Conservation (phyloP, 805 yeast species). For the Sugiyamaella boreocaroliniensis region DNA sequence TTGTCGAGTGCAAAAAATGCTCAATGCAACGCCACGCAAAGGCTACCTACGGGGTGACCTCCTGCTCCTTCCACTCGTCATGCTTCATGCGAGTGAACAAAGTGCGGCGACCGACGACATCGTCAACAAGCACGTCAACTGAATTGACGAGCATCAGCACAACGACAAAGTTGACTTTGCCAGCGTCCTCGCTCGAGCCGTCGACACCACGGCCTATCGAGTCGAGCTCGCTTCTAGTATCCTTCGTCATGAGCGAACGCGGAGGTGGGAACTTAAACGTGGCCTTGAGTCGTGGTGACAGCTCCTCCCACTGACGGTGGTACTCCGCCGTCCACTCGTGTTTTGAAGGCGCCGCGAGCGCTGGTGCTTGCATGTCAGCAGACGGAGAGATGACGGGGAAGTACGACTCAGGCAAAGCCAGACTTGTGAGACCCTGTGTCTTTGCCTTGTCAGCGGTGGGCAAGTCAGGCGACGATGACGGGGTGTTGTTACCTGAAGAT, state of each 20-base stretch:
- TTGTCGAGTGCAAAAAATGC: no score
- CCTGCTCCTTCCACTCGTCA: slow-evolving; percentile 69
- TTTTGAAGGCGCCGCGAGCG: slow-evolving; percentile 40
- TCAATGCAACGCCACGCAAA: no score
- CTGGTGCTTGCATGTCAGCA: slow-evolving; percentile 1
- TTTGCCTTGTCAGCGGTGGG: not conserved
- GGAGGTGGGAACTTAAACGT: slow-evolving; percentile 71
- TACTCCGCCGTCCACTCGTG: slow-evolving; percentile 68
- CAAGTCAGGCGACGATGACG: slow-evolving; percentile 2
- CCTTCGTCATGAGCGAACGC: slow-evolving; percentile 49
- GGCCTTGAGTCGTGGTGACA: slow-evolving; percentile 55
- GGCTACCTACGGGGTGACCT: slow-evolving; percentile 55
- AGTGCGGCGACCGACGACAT: slow-evolving; percentile 44
- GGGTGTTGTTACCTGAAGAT: not conserved
- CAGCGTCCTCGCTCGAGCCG: slow-evolving; percentile 57
- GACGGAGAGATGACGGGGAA: slow-evolving; percentile 19
- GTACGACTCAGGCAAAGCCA: slow-evolving; percentile 10
- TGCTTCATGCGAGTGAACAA: slow-evolving; percentile 46
- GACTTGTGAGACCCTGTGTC: not conserved
- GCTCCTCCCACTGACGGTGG: slow-evolving; percentile 51
- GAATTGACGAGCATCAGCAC: slow-evolving; percentile 61
- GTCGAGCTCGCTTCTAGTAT: slow-evolving; percentile 53
- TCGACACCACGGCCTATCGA: slow-evolving; percentile 77
- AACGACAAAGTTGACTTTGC: slow-evolving; percentile 58
- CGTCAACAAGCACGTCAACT: slow-evolving; percentile 63